Evolutionary conservation across 257 asterid genomes (phyloP).

Genomic region (Ligustrum vulgare): DNA sequence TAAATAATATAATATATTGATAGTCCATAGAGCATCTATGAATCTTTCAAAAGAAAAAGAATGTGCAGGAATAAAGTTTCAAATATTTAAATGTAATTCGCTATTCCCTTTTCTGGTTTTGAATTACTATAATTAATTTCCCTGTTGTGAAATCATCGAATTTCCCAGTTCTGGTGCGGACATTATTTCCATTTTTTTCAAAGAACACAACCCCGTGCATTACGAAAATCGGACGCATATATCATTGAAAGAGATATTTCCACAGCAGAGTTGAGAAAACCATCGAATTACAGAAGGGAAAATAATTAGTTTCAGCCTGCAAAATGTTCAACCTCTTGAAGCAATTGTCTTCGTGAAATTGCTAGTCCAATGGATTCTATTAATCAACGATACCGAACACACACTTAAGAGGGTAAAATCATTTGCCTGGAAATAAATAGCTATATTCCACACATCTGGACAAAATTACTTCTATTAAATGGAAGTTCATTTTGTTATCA

Average conservation of each 20-base stretch:
- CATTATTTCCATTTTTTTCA: too few relatives aligned
- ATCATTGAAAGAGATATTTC: conserved; percentile 7
- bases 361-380: neutral
- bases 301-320: neutral
- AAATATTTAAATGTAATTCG: too few relatives aligned
- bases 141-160: too few relatives aligned
- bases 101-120: too few relatives aligned
- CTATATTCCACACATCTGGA: neutral
- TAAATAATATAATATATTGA: too few relatives aligned
- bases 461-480: neutral
- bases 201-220: too few relatives aligned
- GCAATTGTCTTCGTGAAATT: conserved; percentile 1
- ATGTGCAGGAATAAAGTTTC: too few relatives aligned
- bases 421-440: neutral
- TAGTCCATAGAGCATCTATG: too few relatives aligned
- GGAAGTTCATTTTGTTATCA: neutral
- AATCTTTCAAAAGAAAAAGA: too few relatives aligned
- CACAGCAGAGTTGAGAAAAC: conserved; percentile 4
- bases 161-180: too few relatives aligned
- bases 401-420: neutral
- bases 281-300: neutral
- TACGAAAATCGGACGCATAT: too few relatives aligned
- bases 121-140: too few relatives aligned
- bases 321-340: conserved; percentile 14
- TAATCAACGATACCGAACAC: neutral